Percentiles rank a stretch among this genome's conserved stretches.
Conservation (phyloP, 208 protist species). For the Trypanosoma mega region DNA sequence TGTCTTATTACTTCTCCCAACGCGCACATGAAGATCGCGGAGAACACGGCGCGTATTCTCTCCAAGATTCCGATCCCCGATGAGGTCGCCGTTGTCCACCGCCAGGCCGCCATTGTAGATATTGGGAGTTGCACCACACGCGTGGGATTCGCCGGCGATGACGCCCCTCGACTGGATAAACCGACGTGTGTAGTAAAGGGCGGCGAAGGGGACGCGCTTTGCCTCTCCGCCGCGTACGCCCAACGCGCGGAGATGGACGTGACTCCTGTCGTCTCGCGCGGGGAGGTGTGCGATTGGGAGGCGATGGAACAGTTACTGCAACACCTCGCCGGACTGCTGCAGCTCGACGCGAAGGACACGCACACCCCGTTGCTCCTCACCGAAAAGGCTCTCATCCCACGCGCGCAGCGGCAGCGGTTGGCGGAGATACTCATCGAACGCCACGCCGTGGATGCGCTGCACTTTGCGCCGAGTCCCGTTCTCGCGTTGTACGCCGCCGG, state of each 20-base stretch:
- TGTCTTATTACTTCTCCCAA: background rate
- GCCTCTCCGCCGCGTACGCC: conserved; percentile 53
- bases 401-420: conserved; percentile 80
- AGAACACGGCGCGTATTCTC: conserved; percentile 85
- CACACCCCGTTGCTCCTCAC: conserved; percentile 84
- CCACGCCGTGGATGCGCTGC: conserved; percentile 51
- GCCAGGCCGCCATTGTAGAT: conserved; percentile 82
- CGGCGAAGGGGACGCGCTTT: background rate
- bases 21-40: conserved; percentile 69
- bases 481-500: conserved; percentile 89
- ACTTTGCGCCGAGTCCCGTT: conserved; percentile 78
- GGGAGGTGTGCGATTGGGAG: conserved; percentile 79
- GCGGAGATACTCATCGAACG: conserved; percentile 90
- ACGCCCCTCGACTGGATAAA: conserved; percentile 71
- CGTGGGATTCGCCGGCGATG: conserved; percentile 86
- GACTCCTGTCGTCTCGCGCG: conserved; percentile 51
- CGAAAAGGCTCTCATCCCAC: conserved; percentile 85
- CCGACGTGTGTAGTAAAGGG: conserved; percentile 60
- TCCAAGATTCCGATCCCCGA: conserved; percentile 86
- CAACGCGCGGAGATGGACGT: conserved; percentile 25
- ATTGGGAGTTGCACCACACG: conserved; percentile 83
- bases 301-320: conserved; percentile 83
- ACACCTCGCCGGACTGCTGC: conserved; percentile 67
- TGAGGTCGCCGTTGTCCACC: conserved; percentile 75
- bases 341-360: conserved; percentile 50